A percentile compares a stretch with the other conserved stretches of the same genome.
These are phyloP conservation scores for Oryza longistaminata DNA, from an alignment of 176 grass and related monocot species.

Conservation along the genomic window DNA sequence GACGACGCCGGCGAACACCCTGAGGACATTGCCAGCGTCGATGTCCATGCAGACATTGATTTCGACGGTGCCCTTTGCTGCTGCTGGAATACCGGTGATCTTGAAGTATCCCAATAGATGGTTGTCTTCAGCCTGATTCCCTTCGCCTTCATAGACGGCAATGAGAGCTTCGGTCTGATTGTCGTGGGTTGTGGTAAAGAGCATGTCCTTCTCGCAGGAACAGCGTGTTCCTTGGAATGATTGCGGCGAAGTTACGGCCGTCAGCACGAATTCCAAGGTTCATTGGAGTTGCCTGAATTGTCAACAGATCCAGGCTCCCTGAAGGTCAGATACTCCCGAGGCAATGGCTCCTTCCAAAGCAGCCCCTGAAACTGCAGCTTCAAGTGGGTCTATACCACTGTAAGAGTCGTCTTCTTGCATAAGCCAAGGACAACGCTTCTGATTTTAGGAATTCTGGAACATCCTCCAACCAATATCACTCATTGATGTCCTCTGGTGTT, in stretches of 20 bases:
- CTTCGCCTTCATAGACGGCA: constrained; percentile 67
- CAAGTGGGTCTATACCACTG: constrained; percentile 45
- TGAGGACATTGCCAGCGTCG: constrained; percentile 51
- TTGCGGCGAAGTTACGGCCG: not conserved
- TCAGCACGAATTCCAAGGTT: constrained; percentile 58
- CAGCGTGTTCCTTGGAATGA: constrained; percentile 65
- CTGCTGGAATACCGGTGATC: constrained; percentile 56
- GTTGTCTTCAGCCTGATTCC: constrained; percentile 47
- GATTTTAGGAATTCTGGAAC: constrained; percentile 57
- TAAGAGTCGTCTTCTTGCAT: constrained; percentile 54
- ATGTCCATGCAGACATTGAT: constrained; percentile 77
- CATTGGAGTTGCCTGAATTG: constrained; percentile 57
- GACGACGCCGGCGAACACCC: constrained; percentile 50
- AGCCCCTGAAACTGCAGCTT: constrained; percentile 65
- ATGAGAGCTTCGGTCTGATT: constrained; percentile 58
- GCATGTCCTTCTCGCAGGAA: constrained; percentile 64
- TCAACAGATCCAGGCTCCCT: constrained; percentile 62
- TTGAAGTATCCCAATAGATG: constrained; percentile 71
- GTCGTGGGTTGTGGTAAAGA: constrained; percentile 55
- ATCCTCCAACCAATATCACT: constrained; percentile 75
- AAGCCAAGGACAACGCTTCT: constrained; percentile 57
- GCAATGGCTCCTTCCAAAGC: constrained; percentile 71
- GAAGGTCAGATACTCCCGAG: constrained; percentile 56
- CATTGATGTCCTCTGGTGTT: constrained; percentile 44
- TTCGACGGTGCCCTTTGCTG: constrained; percentile 44